Evolutionary conservation across 352 stramenopile genomes (phyloP), one percentile per base, ranked within the genome.

Genomic region (Discostella stelligera): DNA sequence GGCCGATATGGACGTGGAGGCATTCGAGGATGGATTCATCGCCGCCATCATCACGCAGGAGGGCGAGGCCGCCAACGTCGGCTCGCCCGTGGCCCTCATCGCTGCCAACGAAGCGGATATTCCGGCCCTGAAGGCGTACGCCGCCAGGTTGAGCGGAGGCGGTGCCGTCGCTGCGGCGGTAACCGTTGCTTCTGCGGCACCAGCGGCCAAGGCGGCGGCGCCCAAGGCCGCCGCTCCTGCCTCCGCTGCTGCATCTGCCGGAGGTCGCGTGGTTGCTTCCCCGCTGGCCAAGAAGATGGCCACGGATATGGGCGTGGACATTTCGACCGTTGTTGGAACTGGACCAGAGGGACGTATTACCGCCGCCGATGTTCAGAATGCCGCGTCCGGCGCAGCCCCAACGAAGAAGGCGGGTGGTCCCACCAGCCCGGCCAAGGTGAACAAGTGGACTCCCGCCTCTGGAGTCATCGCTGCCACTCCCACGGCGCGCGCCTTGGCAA

Each of bases 1-100:
- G 80, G 92, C 92, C 21, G 93, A 96, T 74, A 96, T 96, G 93
- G 93, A 96, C 80, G 90, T 95, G 10, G 93, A 96, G 75, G 86
- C 88, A 20, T 94, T 92, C 64, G 87, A 94, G 53, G 87, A 93
- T 80, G 91, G 93, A 32, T 95, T 94, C 80, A 74, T 96, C 60
- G 91, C 93, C 13, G 90, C 89, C 10, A 95, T 96, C 56, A 85
- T 95, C 52, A 92, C 91, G 3, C 74, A 74, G 37, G 91, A 96
- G 78, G 93, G 92, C 44, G 87, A 94, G 61, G 88, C 67, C 58
- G 82, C 90, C n/a, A 58, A 71, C 37, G 93, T 96, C 9, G 93
- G 93, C 39, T 70, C 83, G 18, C 82, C 91, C 41, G 89, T 95
- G 54, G 91, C 89, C 23, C 65, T 95, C 8, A 90, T 96, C 64